Evolutionary conservation across 805 yeast genomes (phyloP), one percentile per base, ranked within the genome.

Genomic region (Ogataea trehaloabstinens): DNA sequence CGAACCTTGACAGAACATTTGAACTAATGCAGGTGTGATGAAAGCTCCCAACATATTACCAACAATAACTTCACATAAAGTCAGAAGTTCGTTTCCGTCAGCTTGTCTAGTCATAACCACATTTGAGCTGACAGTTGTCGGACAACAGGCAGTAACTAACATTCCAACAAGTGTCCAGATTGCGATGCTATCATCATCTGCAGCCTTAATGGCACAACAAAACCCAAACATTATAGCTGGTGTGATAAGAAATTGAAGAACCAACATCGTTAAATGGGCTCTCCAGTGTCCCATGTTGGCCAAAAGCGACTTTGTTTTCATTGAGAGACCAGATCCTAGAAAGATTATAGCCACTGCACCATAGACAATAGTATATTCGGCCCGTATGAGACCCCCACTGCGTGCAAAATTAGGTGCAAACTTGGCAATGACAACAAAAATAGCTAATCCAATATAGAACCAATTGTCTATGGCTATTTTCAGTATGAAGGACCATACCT

Each of bases 51-150:
- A 54, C 34, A 88, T 55, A 55, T 89, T 89, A 2, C 96, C 96
- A 24, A 88, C 72, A 42, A 88, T 78, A 7, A 89, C 96, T 58
- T 87, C 95, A 58, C 93, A 82, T 5, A 87, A 66, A 15, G 95
- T 82, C 37, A 88, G 63, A 13, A 55, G 44, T 48, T 78, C 90
- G 60, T 88, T 86, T 6, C 96, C 96, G 48, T 82, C 80, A 0
- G 96, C 95, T 42, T 75, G 75, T 37, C 80, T 73, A 5, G 96
- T 89, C 96, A 89, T 89, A 20, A 89, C 90, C 20, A 89, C 96
- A 57, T 89, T 89, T 2, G 96, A 87, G 0, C 90, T 78, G 15
- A 89, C 95, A 0, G 96, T 89, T 6, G 96, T 89, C 20, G 96
- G 96, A 59, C 95, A 85, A 10, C 91, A 76, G 21, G 86, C 85